Evolutionary conservation across 495 filamentous ascomycete species (phyloP).

Genomic region (Oidiodendron maius): DNA sequence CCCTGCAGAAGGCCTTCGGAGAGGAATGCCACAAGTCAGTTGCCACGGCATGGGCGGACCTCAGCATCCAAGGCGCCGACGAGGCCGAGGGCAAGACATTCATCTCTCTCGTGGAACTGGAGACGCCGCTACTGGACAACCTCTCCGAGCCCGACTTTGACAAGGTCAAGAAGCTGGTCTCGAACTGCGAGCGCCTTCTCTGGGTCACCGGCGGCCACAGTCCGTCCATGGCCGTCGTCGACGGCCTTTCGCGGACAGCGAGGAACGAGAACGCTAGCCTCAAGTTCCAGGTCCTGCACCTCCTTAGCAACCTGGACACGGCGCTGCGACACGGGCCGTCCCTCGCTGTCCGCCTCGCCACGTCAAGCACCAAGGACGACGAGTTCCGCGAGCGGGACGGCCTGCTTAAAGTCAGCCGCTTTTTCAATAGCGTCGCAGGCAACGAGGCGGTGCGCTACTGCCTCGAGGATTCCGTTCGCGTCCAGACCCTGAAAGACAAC

Average conservation of each 20-base stretch:
- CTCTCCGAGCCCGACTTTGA: conserved; percentile 5
- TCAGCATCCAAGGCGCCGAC: neutral
- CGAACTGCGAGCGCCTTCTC: neutral
- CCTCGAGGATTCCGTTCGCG: neutral
- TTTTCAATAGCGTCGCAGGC: neutral
- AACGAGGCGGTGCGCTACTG: neutral
- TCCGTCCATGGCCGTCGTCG: conserved; percentile 19
- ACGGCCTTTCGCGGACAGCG: conserved; percentile 27
- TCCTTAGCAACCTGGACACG: neutral
- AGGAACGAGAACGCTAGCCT: conserved; percentile 32
- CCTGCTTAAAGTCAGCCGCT: neutral
- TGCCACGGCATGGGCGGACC: neutral
- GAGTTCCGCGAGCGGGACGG: neutral
- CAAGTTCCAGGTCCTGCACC: conserved; percentile 16
- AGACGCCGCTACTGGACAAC: neutral
- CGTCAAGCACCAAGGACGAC: neutral
- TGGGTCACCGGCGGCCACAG: conserved; percentile 13
- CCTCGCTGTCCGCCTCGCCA: neutral
- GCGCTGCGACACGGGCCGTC: neutral
- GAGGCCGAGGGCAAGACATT: neutral
- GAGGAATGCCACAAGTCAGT: neutral
- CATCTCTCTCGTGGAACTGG: conserved; percentile 5
- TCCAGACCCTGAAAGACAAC: neutral
- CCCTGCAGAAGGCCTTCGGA: neutral
- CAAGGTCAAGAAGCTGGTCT: neutral